Percentiles rank a stretch among this genome's conserved stretches.
These are phyloP conservation scores for Ophiostoma australiae DNA, from an alignment of 2,329 filamentous ascomycete genomes.

Conservation along the genomic window DNA sequence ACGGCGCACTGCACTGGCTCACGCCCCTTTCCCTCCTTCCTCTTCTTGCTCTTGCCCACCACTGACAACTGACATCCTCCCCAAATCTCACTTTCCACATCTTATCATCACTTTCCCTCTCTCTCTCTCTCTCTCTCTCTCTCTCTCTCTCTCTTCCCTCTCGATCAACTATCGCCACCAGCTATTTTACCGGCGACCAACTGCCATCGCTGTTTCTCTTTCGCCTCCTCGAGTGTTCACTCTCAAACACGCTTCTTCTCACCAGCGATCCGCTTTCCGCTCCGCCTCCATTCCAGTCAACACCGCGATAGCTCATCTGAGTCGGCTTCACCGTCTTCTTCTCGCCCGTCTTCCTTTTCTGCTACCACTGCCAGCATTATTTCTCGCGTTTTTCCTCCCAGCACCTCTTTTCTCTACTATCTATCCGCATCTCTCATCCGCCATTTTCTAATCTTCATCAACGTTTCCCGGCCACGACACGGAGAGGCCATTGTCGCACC, in stretches of 20 bases:
- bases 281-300: slow-evolving; percentile 5
- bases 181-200: not conserved
- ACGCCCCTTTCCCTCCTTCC: slow-evolving; percentile 6
- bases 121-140: not conserved
- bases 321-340: not conserved
- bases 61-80: not conserved
- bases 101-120: not conserved
- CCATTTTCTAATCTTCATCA: not conserved
- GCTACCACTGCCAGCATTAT: slow-evolving; percentile 1
- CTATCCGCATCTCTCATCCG: not conserved
- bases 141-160: not conserved
- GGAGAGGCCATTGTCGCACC: slow-evolving; percentile 1
- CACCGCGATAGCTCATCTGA: slow-evolving; percentile 1
- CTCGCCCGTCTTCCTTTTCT: not conserved
- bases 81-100: not conserved
- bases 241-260: slow-evolving; percentile 13
- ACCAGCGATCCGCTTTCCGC: slow-evolving; percentile 5
- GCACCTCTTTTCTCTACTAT: slow-evolving; percentile 4
- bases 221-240: slow-evolving; percentile 10
- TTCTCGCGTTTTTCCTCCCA: slow-evolving; percentile 9
- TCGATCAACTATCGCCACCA: not conserved
- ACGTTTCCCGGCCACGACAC: slow-evolving; percentile 5
- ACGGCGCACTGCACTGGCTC: not conserved
- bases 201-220: not conserved
- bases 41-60: not conserved